Base-by-base conservation (phyloP, 331 rosid genomes). In the Prunus yedoensis region DNA sequence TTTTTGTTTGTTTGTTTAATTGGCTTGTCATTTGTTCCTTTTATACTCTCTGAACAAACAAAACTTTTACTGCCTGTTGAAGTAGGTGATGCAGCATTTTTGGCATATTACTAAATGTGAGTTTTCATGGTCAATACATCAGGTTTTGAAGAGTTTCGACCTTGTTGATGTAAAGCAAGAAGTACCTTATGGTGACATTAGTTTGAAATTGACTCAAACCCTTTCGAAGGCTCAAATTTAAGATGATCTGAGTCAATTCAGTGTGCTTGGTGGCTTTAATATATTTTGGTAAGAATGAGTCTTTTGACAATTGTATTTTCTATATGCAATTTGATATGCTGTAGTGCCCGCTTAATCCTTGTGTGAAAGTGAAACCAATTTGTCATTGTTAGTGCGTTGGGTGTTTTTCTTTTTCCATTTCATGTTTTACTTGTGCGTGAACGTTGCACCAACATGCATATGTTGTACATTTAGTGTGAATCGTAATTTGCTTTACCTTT, bases 101-200 rank as follows among this genome's bases (percentile, higher is more conserved):
- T n/a, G 66, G 53, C 43, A 43, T 3, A 2, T 20, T 58, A 13
- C 47, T 53, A 27, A 45, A 43, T 27, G 53, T 59, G 47, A 73
- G 23, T 41, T 50, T 74, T 70, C 17, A 28, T 25, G 66, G 70
- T 38, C 47, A 45, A 28, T 80, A 54, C 9, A 38, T 8, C 87
- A 91, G 96, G 93, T 87, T 64, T 80, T 93, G 83, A 86, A 85
- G 85, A 91, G 85, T 66, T 72, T 74, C 59, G 81, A 73, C 70
- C 87, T 88, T n/a, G 35, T 90, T 76, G 88, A 90, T 69, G 88
- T 90, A 58, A 74, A 84, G 25, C 97, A 92, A 86, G 92, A 92
- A 76, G 83, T 54, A 63, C 92, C 96, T 57, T 89, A 90, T n/a
- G 90, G 86, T 46, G 97, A 94, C 84, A 54, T 92, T 74, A 77